Evolutionary conservation across 2,329 filamentous ascomycete species (phyloP), one percentile per base, ranked within the genome.

Genomic region (Talaromyces amestolkiae): DNA sequence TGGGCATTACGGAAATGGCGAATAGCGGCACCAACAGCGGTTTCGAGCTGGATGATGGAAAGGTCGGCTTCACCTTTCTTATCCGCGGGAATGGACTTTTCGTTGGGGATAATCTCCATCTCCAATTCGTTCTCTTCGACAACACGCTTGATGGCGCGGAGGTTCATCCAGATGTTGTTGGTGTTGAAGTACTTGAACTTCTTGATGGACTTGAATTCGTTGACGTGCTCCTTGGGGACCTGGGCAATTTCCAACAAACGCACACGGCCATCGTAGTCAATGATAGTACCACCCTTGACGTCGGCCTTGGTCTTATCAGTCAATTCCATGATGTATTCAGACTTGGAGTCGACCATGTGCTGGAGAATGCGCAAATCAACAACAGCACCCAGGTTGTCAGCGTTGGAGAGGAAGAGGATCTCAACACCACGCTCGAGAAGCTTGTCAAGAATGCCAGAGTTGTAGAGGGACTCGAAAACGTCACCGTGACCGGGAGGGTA

Each of bases 141-240:
- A 63, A 99, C 93, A 68, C 95, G 93, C 90, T 98, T 98, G 83
- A 99, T 91, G 72, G 95, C 95, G 78, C 92, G 89, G 74, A 97
- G 87, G 84, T 97, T 97, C 86, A 99, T 91, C 95, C 95, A 99
- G 83, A 99, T 97, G 88, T 99, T 99, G 91, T 99, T 99, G 82
- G 95, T 99, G 89, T 99, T 99, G 90, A 99, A 99, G 89, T 99
- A 99, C 87, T 96, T 97, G 91, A 99, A 99, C 87, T 99, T 99
- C 90, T 99, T 99, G 87, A 99, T 99, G 58, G 93, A 97, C 89
- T 99, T 99, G 92, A 99, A 99, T 85, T 99, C 95, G 84, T 99
- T 98, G 80, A 95, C 92, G 83, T 99, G 95, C 86, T 99, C 92
- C 89, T 98, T 99, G 82, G 95, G 95, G 41, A 99, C 95, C 86